Evolutionary conservation across 139 green algal genomes (phyloP).

Genomic region (Asterochloris sp.): DNA sequence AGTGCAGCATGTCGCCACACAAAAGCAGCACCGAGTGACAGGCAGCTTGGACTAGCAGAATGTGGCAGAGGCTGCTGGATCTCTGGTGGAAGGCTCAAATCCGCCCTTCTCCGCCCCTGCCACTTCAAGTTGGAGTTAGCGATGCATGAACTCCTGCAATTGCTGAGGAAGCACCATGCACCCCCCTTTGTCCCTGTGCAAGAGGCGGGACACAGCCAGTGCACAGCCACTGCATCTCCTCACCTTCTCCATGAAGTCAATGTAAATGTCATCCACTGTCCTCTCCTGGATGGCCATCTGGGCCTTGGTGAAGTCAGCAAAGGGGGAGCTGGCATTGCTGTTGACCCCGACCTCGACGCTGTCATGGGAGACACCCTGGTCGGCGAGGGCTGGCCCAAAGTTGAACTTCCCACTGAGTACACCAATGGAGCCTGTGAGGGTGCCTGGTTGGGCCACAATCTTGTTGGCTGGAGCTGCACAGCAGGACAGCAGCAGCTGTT

Average conservation of each 20-base stretch:
- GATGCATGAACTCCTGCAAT: no score
- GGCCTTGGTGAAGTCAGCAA: slow-evolving; percentile 35
- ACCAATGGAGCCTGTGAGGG: slow-evolving; percentile 91
- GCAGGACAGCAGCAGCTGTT: neutral
- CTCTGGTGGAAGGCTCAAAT: no score
- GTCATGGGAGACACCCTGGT: slow-evolving; percentile 71
- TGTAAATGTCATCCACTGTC: slow-evolving; percentile 26
- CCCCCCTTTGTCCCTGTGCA: neutral
- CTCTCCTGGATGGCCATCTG: neutral
- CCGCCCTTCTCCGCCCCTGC: no score
- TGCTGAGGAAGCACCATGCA: neutral
- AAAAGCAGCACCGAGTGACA: no score
- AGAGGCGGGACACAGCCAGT: neutral
- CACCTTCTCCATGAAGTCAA: slow-evolving; percentile 18
- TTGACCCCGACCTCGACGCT: slow-evolving; percentile 66
- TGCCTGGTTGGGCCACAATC: slow-evolving; percentile 87
- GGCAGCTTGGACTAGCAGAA: no score
- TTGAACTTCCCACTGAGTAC: slow-evolving; percentile 82
- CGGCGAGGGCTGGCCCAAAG: slow-evolving; percentile 75
- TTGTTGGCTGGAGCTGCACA: slow-evolving; percentile 58
- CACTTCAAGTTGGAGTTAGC: no score
- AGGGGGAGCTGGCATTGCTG: slow-evolving; percentile 23
- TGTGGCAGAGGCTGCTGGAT: no score
- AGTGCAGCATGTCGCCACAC: no score
- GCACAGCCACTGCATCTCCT: neutral